These are phyloP conservation scores for Neofusicoccum parvum DNA, from an alignment of 2,329 filamentous ascomycete genomes.

Conservation along the genomic window DNA sequence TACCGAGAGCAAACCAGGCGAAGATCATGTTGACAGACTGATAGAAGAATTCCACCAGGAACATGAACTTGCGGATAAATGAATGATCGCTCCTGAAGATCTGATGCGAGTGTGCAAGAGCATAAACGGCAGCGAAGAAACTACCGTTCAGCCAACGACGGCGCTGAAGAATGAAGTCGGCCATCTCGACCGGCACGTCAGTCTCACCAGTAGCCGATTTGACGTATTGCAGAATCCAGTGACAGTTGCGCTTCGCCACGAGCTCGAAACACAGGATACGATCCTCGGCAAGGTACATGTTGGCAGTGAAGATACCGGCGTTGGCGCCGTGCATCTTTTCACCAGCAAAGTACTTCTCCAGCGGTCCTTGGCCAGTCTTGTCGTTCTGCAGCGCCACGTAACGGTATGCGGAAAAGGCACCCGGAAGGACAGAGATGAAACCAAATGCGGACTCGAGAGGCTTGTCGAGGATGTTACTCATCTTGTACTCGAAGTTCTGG, in stretches of 20 bases:
- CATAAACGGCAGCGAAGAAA: constrained; percentile 97
- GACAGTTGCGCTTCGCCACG: constrained; percentile 94
- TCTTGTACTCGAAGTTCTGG: constrained; percentile 99
- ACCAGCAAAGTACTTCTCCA: constrained; percentile 96
- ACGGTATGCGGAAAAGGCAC: constrained; percentile 97
- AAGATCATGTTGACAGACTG: constrained; percentile 97
- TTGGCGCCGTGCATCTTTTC: constrained; percentile 94
- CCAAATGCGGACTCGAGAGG: constrained; percentile 96
- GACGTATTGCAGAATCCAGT: constrained; percentile 97
- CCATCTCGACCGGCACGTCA: constrained; percentile 91
- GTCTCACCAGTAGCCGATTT: constrained; percentile 97
- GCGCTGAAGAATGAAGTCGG: constrained; percentile 92
- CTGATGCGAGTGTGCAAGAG: constrained; percentile 92
- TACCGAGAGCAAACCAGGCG: constrained; percentile 96
- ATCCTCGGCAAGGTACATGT: constrained; percentile 99
- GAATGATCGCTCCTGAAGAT: constrained; percentile 94
- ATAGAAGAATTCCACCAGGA: constrained; percentile 91
- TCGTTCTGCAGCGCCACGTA: constrained; percentile 95
- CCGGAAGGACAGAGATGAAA: constrained; percentile 94
- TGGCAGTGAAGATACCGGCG: constrained; percentile 95
- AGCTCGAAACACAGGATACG: constrained; percentile 98
- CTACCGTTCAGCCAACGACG: constrained; percentile 97
- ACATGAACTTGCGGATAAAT: constrained; percentile 81
- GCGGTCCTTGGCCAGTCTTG: constrained; percentile 86
- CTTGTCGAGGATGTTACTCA: constrained; percentile 99